Evolutionary conservation across 2,329 filamentous ascomycete genomes (phyloP).

Genomic region (Ophiocordyceps camponoti-saundersi): DNA sequence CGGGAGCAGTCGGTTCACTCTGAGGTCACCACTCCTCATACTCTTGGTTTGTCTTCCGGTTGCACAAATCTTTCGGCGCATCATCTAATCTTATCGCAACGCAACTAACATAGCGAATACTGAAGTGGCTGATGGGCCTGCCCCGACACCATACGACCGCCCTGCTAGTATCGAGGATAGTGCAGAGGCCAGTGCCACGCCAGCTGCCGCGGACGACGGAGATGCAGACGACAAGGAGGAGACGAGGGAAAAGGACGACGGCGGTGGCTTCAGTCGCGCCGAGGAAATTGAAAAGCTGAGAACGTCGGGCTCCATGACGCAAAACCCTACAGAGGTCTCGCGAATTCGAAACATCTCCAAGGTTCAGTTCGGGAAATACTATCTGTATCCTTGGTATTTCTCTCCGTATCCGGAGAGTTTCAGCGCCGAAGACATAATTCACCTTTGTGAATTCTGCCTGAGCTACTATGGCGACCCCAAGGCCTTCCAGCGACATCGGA

Average conservation of each 20-base stretch:
- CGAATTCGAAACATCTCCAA: constrained; percentile 88
- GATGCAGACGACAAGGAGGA: constrained; percentile 34
- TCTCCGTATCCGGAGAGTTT: constrained; percentile 88
- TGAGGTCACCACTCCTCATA: constrained; percentile 35
- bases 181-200: constrained; percentile 25
- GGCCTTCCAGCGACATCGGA: constrained; percentile 69
- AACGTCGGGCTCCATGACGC: constrained; percentile 93
- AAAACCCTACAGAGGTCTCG: constrained; percentile 92
- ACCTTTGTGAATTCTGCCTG: constrained; percentile 94
- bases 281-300: constrained; percentile 94
- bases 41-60: constrained; percentile 19
- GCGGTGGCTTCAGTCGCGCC: constrained; percentile 53
- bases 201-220: constrained; percentile 30
- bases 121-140: constrained; percentile 27
- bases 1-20: constrained; percentile 37
- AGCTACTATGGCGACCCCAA: constrained; percentile 74
- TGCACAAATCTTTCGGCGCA: neutral
- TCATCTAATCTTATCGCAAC: neutral
- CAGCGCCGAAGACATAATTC: constrained; percentile 75
- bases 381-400: constrained; percentile 98
- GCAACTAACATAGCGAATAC: constrained; percentile 25
- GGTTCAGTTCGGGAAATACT: constrained; percentile 82
- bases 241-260: constrained; percentile 28
- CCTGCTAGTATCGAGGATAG: constrained; percentile 13
- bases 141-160: constrained; percentile 15